phyloP scores from a whole-genome alignment of 2,329 filamentous ascomycete genomes.

The Endoconidiophora polonica region DNA sequence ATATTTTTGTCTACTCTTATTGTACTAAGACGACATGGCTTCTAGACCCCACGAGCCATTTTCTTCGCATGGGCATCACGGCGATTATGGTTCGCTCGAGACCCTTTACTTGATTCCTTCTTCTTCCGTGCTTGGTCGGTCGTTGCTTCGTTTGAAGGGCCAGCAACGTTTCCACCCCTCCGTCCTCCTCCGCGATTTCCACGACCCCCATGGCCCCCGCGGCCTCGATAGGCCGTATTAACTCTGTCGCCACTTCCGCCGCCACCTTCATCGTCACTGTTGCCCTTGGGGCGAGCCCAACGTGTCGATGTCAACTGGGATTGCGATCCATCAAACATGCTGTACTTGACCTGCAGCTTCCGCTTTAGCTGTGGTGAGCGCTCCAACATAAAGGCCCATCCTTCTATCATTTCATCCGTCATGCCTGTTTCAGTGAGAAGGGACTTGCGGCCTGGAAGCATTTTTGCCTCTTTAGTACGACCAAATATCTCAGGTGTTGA shows the following conservation, averaged over 20 bases:
- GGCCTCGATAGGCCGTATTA: constrained; percentile 24
- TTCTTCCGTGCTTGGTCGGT: constrained; percentile 53
- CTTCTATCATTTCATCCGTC: constrained; percentile 88
- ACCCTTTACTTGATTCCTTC: constrained; percentile 72
- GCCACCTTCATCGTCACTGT: constrained; percentile 13
- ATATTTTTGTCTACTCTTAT: too few relatives aligned
- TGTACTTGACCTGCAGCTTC: constrained; percentile 54
- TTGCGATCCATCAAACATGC: constrained; percentile 50
- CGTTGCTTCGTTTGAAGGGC: constrained; percentile 49
- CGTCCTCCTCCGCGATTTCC: constrained; percentile 32
- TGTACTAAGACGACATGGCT: too few relatives aligned
- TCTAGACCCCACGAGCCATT: constrained; percentile 35
- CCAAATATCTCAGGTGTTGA: constrained; percentile 48
- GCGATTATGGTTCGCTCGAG: constrained; percentile 72
- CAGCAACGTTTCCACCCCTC: constrained; percentile 42
- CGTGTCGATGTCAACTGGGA: constrained; percentile 45
- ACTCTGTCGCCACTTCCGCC: constrained; percentile 27
- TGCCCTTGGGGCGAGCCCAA: constrained; percentile 27
- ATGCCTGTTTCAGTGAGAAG: constrained; percentile 65
- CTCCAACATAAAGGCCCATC: constrained; percentile 76
- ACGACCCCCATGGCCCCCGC: constrained; percentile 29
- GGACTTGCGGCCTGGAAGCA: constrained; percentile 21
- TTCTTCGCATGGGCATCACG: constrained; percentile 52
- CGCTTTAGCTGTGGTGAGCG: constrained; percentile 54
- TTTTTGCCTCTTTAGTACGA: constrained; percentile 46